Evolutionary conservation across 1,139 yeast species (phyloP), one percentile per base, ranked within the genome.

Genomic region (Kodamaea fungicola): DNA sequence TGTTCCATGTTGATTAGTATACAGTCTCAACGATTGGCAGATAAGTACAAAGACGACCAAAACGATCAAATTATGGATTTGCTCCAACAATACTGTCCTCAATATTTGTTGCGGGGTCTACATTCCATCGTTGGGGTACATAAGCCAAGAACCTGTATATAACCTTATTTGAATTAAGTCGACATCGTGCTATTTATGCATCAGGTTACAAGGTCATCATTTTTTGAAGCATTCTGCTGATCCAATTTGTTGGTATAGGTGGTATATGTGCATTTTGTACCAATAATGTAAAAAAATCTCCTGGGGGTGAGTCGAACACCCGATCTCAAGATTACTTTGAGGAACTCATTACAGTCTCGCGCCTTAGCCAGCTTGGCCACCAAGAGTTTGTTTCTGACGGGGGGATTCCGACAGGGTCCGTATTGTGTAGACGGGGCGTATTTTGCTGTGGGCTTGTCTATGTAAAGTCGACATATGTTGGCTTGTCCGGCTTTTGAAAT

Each of bases 261-360:
- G 8, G 24, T 8, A 23, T n/a, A 23, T 8, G 10, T 7, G 26
- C 26, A 8, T 23, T 16, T 16, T 16, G 19, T 16, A 5, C 19
- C 19, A 5, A 10, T 25, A 13, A 21, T 22, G 38, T 37, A 44
- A 64, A 60, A 52, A 61, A 59, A 49, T 80, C 85, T 79, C 85
- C 80, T 74, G 83, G 80, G 84, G 80, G 85, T 74, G 85, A 79
- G 77, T 80, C 84, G 86, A 80, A 80, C 86, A 74, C 85, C 82
- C 84, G 86, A 78, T 78, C 83, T 78, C 82, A 77, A 78, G 85
- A 78, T 80, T 53, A 66, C 81, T 64, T 54, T 60, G 61, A 54
- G 55, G 46, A 40, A 46, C 52, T 68, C 64, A 68, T 79, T 79
- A 79, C 85, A 79, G 85, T 78, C 85, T 78, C 80, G 80, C 83